Evolutionary conservation across 2,329 filamentous ascomycete species (phyloP), one percentile per base, ranked within the genome.

Genomic region (Davidsoniella neocaledoniae): DNA sequence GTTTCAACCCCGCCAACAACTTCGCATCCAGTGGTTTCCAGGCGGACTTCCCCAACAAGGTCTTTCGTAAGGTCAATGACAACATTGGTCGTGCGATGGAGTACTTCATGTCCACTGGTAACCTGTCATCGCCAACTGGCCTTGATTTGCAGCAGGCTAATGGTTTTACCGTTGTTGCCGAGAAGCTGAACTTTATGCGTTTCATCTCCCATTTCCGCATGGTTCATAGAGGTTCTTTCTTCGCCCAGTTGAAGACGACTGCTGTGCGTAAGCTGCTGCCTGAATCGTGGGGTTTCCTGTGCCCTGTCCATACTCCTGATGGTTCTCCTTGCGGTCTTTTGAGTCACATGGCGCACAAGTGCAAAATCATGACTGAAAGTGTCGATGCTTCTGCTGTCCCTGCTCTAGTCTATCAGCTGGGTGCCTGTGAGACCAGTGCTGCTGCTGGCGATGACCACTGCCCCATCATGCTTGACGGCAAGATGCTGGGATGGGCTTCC

Each of bases 201-300:
- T 98, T 96, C 68, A 94, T 98, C 68, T 91, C 86, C 64, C 91
- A 98, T 65, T 98, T 98, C 74, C 83, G 91, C 57, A 95, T 95
- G 87, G 86, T 98, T 52, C 91, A 98, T 69, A 80, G 91, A 79
- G 91, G 91, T 71, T 91, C 86, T 62, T 98, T 98, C 75, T 98
- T 98, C 64, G 91, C 91, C 3, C 86, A 96, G 63, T 68, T 98
- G 56, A 96, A 95, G 68, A 98, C 91, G 0, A 98, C 91, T 0
- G 91, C 91, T 0, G 91, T 98, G 46, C 79, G 91, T 68, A 98
- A 96, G 65, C 70, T 98, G 57, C 68, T 96, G 17, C 91, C 91
- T 2, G 91, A 98, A 62, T 94, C 87, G 57, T 98, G 91, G 91
- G 91, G 91, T 6, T 98, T 95, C 68, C 71, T 98, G 57, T 98